Evolutionary conservation across 768 basidiomycete species (phyloP).

Genomic region (Boletus reticuloceps): DNA sequence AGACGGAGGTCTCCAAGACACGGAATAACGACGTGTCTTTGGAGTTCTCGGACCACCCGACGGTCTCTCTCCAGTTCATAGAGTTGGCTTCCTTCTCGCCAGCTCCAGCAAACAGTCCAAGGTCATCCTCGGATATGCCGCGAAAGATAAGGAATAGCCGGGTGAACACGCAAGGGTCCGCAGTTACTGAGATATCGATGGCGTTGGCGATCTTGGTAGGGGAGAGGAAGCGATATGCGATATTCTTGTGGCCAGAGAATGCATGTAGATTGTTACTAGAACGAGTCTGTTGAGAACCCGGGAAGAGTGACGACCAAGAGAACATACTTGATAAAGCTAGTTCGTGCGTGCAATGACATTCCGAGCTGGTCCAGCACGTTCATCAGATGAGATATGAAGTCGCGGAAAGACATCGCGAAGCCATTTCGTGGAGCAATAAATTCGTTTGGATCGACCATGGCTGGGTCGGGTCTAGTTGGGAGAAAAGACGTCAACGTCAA

Average conservation of each 20-base stretch:
- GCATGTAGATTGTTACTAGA: slow-evolving; percentile 71
- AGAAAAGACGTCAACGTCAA: neutral
- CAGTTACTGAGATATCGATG: slow-evolving; percentile 83
- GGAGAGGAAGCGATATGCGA: slow-evolving; percentile 85
- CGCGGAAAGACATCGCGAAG: slow-evolving; percentile 78
- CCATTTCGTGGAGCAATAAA: slow-evolving; percentile 81
- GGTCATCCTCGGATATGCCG: slow-evolving; percentile 77
- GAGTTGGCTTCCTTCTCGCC: slow-evolving; percentile 86
- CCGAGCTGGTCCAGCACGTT: slow-evolving; percentile 83
- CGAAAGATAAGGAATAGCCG: slow-evolving; percentile 86
- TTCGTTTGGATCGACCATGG: slow-evolving; percentile 73
- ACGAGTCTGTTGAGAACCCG: neutral
- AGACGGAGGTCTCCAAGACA: slow-evolving; percentile 73
- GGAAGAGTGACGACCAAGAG: neutral
- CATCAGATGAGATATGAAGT: slow-evolving; percentile 79
- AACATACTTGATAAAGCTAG: slow-evolving; percentile 75
- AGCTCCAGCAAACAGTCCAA: slow-evolving; percentile 68
- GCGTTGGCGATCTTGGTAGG: slow-evolving; percentile 79
- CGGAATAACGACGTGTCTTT: slow-evolving; percentile 75
- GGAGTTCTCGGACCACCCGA: slow-evolving; percentile 79
- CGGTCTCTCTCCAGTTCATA: slow-evolving; percentile 76
- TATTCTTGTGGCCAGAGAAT: slow-evolving; percentile 78
- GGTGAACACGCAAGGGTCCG: slow-evolving; percentile 78
- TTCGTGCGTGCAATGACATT: slow-evolving; percentile 78
- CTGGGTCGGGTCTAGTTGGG: slow-evolving; percentile 65